Evolutionary conservation across 2,329 filamentous ascomycete genomes (phyloP), one percentile per base, ranked within the genome.

Genomic region (Lecanosticta acicola): DNA sequence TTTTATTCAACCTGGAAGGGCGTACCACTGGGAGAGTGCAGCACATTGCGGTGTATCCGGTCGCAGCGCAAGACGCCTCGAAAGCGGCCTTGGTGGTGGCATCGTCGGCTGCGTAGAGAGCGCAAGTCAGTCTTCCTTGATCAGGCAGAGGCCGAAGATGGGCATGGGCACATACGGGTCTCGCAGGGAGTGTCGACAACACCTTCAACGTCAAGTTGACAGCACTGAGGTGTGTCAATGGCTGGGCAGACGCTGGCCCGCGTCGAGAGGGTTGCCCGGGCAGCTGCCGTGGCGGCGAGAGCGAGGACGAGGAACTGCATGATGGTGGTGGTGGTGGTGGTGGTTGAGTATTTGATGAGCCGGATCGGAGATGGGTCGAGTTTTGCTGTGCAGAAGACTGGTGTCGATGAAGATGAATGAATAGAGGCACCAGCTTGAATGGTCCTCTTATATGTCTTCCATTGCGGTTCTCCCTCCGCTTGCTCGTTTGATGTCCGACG

Each of bases 21-120:
- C 51, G 36, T 35, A 54, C 51, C 9, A 55, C 1, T 13, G 48
- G 45, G 26, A 55, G 38, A 18, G 48, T 51, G 39, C 53, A 55
- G 48, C 53, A 55, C 42, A 39, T 36, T 19, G 53, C 53, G 13
- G 48, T 47, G 16, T 21, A 29, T 11, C 53, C 53, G 16, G 41
- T 42, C 7, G n/a, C 13, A 14, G 46, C 46, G 42, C 53, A 55
- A 16, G 37, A 33, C 3, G 20, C 29, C 32, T 46, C 35, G 41
- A 55, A 48, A 9, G 19, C 47, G 2, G 14, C 20, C 26, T 45
- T 41, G 13, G 45, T 43, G 3, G 14, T 21, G 14, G 46, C 37
- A 13, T 42, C 43, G 4, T 32, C 21, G 14, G 46, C 34, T 48
- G 45, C 41, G n/a, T n/a, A n/a, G n/a, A n/a, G n/a, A n/a, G n/a